Conservation (phyloP, 108 stramenopile species). For the Cyclotella choctawhatcheeana region DNA sequence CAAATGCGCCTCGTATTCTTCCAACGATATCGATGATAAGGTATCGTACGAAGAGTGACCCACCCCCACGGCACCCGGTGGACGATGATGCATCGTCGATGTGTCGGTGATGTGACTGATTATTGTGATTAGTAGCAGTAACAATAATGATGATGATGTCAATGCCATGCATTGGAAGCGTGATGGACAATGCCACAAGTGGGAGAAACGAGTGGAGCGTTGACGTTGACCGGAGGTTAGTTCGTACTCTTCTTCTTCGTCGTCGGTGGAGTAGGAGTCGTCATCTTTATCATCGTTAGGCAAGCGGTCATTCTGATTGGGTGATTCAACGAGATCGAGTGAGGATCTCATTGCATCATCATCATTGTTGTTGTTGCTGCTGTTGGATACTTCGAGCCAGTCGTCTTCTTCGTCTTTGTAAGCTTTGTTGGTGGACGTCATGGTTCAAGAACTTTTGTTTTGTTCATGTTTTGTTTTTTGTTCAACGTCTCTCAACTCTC, state of each 20-base stretch:
- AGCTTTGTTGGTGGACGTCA: background rate
- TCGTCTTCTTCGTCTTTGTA: conserved; percentile 1
- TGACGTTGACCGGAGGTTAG: conserved; percentile 14
- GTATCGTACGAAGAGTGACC: conserved; percentile 34
- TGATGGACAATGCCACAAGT: conserved; percentile 15
- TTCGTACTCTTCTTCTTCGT: conserved; percentile 28
- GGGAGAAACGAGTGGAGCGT: conserved; percentile 4
- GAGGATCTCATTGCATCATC: conserved; percentile 9
- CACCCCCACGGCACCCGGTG: conserved; percentile 35
- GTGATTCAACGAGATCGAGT: too few species aligned
- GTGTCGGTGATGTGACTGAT: background rate
- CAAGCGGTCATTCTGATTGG: too few species aligned
- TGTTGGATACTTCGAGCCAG: conserved; percentile 6
- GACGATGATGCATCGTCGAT: too few species aligned
- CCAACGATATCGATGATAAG: conserved; percentile 15
- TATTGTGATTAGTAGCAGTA: background rate
- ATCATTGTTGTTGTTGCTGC: conserved; percentile 1
- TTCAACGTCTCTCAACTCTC: too few species aligned
- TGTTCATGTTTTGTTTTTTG: too few species aligned
- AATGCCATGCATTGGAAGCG: conserved; percentile 14
- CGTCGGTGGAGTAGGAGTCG: background rate
- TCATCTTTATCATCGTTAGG: too few species aligned
- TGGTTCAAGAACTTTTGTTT: background rate
- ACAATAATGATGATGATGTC: background rate
- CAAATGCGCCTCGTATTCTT: conserved; percentile 35